These are phyloP conservation scores for Globisporangium takayamanum DNA, from an alignment of 352 stramenopile genomes.

Conservation along the genomic window DNA sequence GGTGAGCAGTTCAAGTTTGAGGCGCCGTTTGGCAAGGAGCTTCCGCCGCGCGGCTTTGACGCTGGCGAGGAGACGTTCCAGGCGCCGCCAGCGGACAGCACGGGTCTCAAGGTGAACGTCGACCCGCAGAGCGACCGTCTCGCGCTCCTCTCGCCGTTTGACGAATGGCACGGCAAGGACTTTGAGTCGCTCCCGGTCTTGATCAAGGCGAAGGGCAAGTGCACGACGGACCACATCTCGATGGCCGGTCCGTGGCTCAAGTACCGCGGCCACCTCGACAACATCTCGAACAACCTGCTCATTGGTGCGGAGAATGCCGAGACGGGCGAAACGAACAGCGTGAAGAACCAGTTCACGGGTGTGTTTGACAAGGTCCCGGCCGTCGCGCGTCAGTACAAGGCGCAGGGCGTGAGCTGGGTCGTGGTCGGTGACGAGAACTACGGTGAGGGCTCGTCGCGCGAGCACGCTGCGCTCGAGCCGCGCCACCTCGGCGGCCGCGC, in stretches of 20 bases:
- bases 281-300: constrained; percentile 94
- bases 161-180: constrained; percentile 88
- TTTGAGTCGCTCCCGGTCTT: constrained; percentile 83
- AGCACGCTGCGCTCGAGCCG: constrained; percentile 90
- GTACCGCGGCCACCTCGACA: constrained; percentile 92
- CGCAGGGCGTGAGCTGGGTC: constrained; percentile 84
- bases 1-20: constrained; percentile 90
- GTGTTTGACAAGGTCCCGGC: constrained; percentile 86
- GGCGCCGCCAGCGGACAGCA: constrained; percentile 57
- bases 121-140: constrained; percentile 83
- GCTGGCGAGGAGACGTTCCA: constrained; percentile 91
- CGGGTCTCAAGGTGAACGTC: constrained; percentile 73
- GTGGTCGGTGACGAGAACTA: constrained; percentile 94
- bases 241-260: constrained; percentile 93
- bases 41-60: constrained; percentile 88
- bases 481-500: constrained; percentile 87
- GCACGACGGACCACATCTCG: constrained; percentile 93
- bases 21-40: constrained; percentile 87
- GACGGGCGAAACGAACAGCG: constrained; percentile 89
- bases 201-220: constrained; percentile 95
- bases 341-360: constrained; percentile 88
- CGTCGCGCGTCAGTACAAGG: constrained; percentile 90
- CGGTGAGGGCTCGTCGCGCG: constrained; percentile 88
- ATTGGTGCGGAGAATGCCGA: constrained; percentile 92
- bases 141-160: constrained; percentile 83